These are phyloP conservation scores for Obba rivulosa DNA, from an alignment of 768 basidiomycete species.

Conservation along the genomic window DNA sequence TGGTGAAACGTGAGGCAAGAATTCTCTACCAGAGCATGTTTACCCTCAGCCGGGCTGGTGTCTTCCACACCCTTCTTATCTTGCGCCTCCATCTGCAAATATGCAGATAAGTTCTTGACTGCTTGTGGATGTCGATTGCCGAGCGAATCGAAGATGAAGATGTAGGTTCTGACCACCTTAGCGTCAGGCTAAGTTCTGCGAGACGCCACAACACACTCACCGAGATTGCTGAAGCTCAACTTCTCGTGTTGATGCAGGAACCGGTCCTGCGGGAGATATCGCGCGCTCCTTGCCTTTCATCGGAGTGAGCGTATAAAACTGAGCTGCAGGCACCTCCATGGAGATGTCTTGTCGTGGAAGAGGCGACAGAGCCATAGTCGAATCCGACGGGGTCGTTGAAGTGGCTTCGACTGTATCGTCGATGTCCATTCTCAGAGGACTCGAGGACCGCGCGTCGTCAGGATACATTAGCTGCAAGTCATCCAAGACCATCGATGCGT, in stretches of 20 bases:
- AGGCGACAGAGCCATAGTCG: background rate
- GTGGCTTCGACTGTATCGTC: too few species aligned
- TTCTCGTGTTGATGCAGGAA: too few species aligned
- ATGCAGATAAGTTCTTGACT: constrained; percentile 52
- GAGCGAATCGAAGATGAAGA: constrained; percentile 90
- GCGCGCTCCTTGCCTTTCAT: constrained; percentile 1
- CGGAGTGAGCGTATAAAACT: background rate
- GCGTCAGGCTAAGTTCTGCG: background rate
- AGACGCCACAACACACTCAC: too few species aligned
- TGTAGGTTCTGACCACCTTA: constrained; percentile 50
- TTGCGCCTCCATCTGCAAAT: constrained; percentile 71
- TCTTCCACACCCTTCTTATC: constrained; percentile 45
- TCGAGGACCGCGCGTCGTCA: background rate
- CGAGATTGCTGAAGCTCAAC: too few species aligned
- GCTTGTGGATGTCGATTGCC: constrained; percentile 67
- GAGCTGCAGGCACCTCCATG: background rate
- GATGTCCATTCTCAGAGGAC: too few species aligned
- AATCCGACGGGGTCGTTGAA: too few species aligned
- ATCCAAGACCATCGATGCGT: background rate
- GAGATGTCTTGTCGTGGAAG: background rate
- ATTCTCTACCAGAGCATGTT: constrained; percentile 15
- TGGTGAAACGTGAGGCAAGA: background rate
- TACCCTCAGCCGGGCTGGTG: constrained; percentile 8
- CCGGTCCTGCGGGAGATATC: too few species aligned
- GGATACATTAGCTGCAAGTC: background rate